Conservation (phyloP, 1,284 basidiomycete genomes). For the Gomphus bonarii region DNA sequence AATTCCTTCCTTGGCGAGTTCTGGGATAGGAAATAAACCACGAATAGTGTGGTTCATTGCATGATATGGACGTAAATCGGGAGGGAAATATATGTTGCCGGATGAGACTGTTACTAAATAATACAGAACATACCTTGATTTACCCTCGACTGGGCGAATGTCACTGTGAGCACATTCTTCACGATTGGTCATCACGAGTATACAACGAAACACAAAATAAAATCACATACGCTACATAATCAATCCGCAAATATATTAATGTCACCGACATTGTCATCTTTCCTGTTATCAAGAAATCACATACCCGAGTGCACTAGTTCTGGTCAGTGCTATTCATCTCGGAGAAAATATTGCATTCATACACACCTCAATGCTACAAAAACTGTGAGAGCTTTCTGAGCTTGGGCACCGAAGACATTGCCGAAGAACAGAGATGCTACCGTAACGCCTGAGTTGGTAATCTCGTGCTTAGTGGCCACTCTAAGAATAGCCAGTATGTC, state of each 20-base stretch:
- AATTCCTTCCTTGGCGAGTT: constrained; percentile 44
- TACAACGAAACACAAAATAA: neutral
- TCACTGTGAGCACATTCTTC: constrained; percentile 29
- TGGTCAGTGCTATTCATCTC: neutral
- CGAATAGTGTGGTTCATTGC: neutral
- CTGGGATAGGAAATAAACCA: constrained; percentile 15
- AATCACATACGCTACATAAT: neutral
- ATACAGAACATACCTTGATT: constrained; percentile 28
- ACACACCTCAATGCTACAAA: constrained; percentile 41
- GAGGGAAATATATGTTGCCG: neutral
- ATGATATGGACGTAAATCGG: neutral
- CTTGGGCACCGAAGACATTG: constrained; percentile 40
- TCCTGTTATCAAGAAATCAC: neutral
- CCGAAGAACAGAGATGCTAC: constrained; percentile 45
- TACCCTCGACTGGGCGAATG: constrained; percentile 34
- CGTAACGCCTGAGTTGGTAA: constrained; percentile 33
- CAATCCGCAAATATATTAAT: neutral
- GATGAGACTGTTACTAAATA: too few species aligned
- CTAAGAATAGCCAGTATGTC: constrained; percentile 12
- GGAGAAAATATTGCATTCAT: neutral
- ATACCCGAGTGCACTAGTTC: neutral
- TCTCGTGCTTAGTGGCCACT: constrained; percentile 35
- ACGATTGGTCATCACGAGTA: constrained; percentile 2
- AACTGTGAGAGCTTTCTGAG: constrained; percentile 36
- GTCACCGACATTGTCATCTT: neutral